Percentiles rank a stretch among this genome's conserved stretches.
These are phyloP conservation scores for Phytopythium ostracodes DNA, from an alignment of 352 stramenopile genomes.

Conservation along the genomic window DNA sequence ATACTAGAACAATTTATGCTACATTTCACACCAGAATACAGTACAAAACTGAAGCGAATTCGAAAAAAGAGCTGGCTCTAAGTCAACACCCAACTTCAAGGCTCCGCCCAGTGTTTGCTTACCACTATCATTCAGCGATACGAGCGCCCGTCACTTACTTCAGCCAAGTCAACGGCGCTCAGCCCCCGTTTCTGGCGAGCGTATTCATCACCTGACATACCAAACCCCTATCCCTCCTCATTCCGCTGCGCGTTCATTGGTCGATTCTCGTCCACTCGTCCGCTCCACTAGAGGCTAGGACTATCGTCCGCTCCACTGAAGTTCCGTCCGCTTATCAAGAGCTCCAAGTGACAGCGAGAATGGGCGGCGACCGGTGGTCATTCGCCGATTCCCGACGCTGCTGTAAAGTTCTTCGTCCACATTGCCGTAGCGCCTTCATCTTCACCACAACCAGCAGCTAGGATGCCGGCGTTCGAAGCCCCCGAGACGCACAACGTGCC, in stretches of 20 bases:
- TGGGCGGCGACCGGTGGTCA: neutral
- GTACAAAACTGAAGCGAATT: too few relatives aligned
- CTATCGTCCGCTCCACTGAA: neutral
- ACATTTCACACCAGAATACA: too few relatives aligned
- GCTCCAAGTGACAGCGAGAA: neutral
- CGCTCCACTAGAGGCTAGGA: neutral
- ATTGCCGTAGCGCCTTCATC: neutral
- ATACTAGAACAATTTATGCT: neutral
- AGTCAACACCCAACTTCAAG: neutral
- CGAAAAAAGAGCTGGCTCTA: too few relatives aligned
- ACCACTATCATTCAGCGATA: neutral
- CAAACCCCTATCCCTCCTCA: neutral
- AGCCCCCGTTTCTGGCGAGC: neutral
- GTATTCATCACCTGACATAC: slow-evolving; percentile 1
- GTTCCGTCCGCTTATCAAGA: neutral
- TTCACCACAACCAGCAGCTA: neutral
- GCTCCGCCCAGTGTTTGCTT: neutral
- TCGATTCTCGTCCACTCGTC: neutral
- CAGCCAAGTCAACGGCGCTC: neutral
- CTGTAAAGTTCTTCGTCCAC: neutral
- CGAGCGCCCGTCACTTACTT: neutral
- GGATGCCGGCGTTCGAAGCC: slow-evolving; percentile 10
- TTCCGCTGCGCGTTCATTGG: neutral
- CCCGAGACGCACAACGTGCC: slow-evolving; percentile 45
- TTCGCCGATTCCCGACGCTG: neutral